A percentile compares a stretch with the other conserved stretches of the same genome.
These are phyloP conservation scores for Blastobotrys attinorum DNA, from an alignment of 805 yeast genomes.

Conservation along the genomic window DNA sequence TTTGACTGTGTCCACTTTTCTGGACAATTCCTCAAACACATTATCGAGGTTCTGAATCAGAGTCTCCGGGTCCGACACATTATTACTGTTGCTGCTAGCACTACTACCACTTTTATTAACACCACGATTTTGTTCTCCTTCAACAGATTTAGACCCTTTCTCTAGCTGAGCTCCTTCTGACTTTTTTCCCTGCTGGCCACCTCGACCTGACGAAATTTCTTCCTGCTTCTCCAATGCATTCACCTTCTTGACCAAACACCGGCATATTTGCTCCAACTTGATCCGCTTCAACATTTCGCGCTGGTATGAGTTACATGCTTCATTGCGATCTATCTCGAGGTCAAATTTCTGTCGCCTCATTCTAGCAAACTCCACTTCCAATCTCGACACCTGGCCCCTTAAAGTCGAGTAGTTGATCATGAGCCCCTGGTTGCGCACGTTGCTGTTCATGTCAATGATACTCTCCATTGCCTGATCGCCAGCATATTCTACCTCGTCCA, in stretches of 20 bases:
- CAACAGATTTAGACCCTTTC: neutral
- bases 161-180: neutral
- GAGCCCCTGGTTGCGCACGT: neutral
- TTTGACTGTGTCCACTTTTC: neutral
- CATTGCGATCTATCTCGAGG: constrained; percentile 1
- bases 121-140: neutral
- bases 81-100: neutral
- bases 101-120: neutral
- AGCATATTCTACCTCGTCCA: constrained; percentile 6
- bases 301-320: neutral
- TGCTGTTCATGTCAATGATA: neutral
- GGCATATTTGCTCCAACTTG: constrained; percentile 1
- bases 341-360: constrained; percentile 2
- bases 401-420: constrained; percentile 6
- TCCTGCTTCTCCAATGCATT: neutral
- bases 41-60: neutral
- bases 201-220: too few species aligned
- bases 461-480: constrained; percentile 1
- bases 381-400: constrained; percentile 6
- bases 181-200: too few species aligned
- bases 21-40: neutral
- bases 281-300: neutral
- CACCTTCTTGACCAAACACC: constrained; percentile 1
- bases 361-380: constrained; percentile 8
- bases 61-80: neutral